phyloP scores from a whole-genome alignment of 768 basidiomycete species.

The Galerina sulciceps region DNA sequence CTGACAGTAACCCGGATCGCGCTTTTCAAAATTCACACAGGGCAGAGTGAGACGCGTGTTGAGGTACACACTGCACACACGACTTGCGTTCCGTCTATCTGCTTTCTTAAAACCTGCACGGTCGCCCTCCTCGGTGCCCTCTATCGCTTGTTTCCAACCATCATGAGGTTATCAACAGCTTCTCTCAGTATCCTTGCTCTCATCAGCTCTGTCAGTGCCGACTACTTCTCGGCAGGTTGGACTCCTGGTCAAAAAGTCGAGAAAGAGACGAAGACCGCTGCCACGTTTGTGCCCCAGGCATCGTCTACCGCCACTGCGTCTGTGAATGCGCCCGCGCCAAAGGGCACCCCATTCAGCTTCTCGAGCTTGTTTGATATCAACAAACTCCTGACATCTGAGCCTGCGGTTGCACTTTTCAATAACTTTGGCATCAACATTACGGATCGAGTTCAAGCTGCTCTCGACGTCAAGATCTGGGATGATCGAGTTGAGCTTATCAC shows the following conservation, averaged over 20 bases:
- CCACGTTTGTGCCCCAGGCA: conserved; percentile 21
- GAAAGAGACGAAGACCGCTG: conserved; percentile 21
- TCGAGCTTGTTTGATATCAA: conserved; percentile 40
- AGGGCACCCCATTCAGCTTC: conserved; percentile 29
- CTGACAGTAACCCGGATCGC: conserved; percentile 3
- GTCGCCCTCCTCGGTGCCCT: conserved; percentile 15
- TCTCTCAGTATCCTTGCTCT: conserved; percentile 39
- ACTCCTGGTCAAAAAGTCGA: conserved; percentile 66
- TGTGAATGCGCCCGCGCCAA: conserved; percentile 17
- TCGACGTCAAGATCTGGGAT: conserved; percentile 60
- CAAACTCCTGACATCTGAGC: conserved; percentile 53
- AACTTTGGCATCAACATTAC: conserved; percentile 75
- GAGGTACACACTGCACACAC: conserved; percentile 22
- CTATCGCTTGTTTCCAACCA: conserved; percentile 24
- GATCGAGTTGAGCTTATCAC: conserved; percentile 77
- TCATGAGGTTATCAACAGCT: conserved; percentile 54
- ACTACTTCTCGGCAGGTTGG: conserved; percentile 87
- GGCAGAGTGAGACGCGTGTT: conserved; percentile 20
- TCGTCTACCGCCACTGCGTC: conserved; percentile 7
- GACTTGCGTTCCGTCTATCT: conserved; percentile 2
- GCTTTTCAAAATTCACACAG: conserved; percentile 20
- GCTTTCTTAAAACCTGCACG: conserved; percentile 10
- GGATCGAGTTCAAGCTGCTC: conserved; percentile 45
- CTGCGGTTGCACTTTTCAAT: conserved; percentile 56
- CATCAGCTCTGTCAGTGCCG: conserved; percentile 50